Evolutionary conservation across 495 filamentous ascomycete species (phyloP).

Genomic region (Staphylotrichum tortipilum): DNA sequence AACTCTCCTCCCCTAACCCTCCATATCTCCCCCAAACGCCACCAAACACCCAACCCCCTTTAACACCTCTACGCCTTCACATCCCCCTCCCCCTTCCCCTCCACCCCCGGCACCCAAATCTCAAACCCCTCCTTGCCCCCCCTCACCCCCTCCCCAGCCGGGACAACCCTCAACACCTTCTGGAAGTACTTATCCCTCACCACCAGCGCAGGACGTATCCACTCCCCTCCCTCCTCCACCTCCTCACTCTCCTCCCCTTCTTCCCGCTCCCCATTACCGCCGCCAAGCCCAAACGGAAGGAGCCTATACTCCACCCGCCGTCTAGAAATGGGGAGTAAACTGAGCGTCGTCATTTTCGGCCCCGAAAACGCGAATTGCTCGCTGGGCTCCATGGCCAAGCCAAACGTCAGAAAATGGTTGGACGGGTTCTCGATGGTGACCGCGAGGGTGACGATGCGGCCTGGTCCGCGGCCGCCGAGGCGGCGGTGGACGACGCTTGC

Average conservation of each 20-base stretch:
- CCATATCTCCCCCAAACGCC: too few relatives aligned
- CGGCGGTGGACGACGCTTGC: slow-evolving; percentile 47
- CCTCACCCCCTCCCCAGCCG: slow-evolving; percentile 58
- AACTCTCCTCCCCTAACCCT: too few relatives aligned
- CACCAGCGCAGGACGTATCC: slow-evolving; percentile 63
- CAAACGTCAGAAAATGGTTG: slow-evolving; percentile 87
- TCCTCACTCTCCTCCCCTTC: background rate
- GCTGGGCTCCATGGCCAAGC: slow-evolving; percentile 79
- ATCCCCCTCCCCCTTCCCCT: slow-evolving; percentile 23
- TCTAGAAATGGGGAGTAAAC: slow-evolving; percentile 71
- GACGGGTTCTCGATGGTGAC: slow-evolving; percentile 92
- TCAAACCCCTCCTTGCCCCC: slow-evolving; percentile 63
- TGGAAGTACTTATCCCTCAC: slow-evolving; percentile 86
- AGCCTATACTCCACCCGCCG: slow-evolving; percentile 61
- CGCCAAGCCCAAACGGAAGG: slow-evolving; percentile 36
- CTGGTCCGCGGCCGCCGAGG: background rate
- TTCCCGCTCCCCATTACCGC: background rate
- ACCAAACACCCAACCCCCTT: too few relatives aligned
- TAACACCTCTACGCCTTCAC: background rate
- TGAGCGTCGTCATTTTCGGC: slow-evolving; percentile 64
- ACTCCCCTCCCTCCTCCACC: slow-evolving; percentile 41
- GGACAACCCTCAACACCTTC: slow-evolving; percentile 67
- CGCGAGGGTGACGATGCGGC: background rate
- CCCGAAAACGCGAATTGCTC: slow-evolving; percentile 93
- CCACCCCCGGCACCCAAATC: slow-evolving; percentile 47